Base-by-base conservation (phyloP, 352 stramenopile genomes). In the Pythium periplocum region DNA sequence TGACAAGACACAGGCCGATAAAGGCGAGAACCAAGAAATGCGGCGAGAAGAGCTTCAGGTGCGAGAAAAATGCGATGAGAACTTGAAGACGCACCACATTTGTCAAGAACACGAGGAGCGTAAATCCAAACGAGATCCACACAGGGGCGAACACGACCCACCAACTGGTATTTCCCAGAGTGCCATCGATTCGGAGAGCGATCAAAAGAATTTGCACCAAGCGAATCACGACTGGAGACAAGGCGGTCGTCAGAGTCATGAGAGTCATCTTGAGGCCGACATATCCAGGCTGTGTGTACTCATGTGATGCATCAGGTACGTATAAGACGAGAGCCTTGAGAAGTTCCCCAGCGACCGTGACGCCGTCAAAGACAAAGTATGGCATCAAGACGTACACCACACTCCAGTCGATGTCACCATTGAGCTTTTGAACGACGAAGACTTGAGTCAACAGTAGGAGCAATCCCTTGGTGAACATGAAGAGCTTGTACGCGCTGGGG, bases 381-480 rank as follows among this genome's bases (percentile, higher is more conserved):
- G 83, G 83, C 32, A 87, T 71, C 44, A 93, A 58, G 12, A 87
- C 73, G 43, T 89, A 66, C 9, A 64, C 53, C 45, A 90, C 61
- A 33, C 66, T 75, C 80, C 80, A 90, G 33, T 37, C 51, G 26
- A 93, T 51, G 55, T 88, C 75, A 57, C 67, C 54, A 55, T 93
- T 90, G 45, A 93, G 74, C 50, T 89, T 87, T 59, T 91, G 77
- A 36, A 69, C 81, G 41, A 93, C 48, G 51, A 93, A 90, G 68
- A 93, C 64, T 58, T 93, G 83, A 30, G 90, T 64, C 48, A 84
- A 69, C 48, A 93, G 61, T 45, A 92, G 66, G 35, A 90, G 55
- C 42, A 90, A 63, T 51, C 69, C 72, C 68, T 91, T 93, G 59
- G 88, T 66, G 56, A 93, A 87, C 62, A 76, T 69, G 61, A 86